Percentiles rank a stretch among this genome's conserved stretches.
Conservation (phyloP, 1,284 basidiomycete species). For the Apiotrichum akiyoshidainum region DNA sequence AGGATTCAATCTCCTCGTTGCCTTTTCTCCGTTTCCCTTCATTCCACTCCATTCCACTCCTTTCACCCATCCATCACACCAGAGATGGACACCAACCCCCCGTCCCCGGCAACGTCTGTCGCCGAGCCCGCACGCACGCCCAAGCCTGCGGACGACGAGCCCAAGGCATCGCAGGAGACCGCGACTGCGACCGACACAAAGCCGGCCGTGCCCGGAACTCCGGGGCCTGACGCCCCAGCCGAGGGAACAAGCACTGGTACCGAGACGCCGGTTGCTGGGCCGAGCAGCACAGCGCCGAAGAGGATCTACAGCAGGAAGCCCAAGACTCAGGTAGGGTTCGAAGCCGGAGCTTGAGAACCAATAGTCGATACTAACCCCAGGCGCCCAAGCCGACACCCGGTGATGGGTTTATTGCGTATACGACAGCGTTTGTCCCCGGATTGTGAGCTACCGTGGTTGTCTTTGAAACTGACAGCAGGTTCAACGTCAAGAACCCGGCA, state of each 20-base stretch:
- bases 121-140: not conserved
- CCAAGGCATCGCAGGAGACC: not conserved
- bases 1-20: too few relatives aligned
- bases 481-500: conserved; percentile 46
- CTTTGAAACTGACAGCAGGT: conserved; percentile 14
- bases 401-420: conserved; percentile 28
- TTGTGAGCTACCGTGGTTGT: conserved; percentile 22
- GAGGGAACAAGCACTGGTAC: not conserved
- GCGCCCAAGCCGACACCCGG: conserved; percentile 22
- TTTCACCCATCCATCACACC: not conserved
- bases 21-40: too few relatives aligned
- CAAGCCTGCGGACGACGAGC: not conserved
- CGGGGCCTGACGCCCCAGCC: not conserved
- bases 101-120: not conserved
- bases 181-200: not conserved
- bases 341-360: too few relatives aligned
- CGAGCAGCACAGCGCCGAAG: conserved; percentile 9
- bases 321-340: not conserved
- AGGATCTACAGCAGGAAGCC: conserved; percentile 12
- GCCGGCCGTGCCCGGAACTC: not conserved
- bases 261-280: conserved; percentile 13
- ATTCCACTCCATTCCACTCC: too few relatives aligned
- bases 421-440: conserved; percentile 41
- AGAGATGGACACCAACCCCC: not conserved
- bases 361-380: not conserved